A percentile compares a stretch with the other conserved stretches of the same genome.
phyloP scores from a whole-genome alignment of 805 yeast genomes.

The Komagataella phaffii region DNA sequence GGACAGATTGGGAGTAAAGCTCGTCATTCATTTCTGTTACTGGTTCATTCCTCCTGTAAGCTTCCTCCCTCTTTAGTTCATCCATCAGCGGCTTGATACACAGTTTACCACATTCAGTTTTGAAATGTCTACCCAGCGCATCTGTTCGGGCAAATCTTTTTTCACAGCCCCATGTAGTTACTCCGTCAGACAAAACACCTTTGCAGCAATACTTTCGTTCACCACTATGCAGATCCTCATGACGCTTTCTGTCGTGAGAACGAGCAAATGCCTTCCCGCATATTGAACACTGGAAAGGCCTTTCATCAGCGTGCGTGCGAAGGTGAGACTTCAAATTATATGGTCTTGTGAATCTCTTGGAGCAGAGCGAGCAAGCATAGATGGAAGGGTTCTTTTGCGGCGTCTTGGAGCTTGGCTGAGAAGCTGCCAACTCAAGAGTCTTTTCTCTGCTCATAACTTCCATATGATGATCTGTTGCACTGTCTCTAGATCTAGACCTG shows the following conservation, averaged over 20 bases:
- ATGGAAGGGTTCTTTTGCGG: constrained; percentile 62
- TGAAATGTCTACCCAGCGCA: constrained; percentile 67
- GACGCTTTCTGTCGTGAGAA: constrained; percentile 66
- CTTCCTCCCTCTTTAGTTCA: constrained; percentile 22
- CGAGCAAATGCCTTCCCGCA: constrained; percentile 80
- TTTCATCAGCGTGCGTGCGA: constrained; percentile 79
- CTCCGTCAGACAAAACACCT: constrained; percentile 46
- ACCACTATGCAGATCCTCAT: constrained; percentile 65
- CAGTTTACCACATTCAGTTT: constrained; percentile 64
- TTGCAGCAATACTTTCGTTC: constrained; percentile 63
- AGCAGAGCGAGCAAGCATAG: constrained; percentile 74
- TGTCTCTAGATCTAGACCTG: constrained; percentile 18
- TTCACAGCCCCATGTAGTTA: constrained; percentile 62
- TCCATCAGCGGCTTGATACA: constrained; percentile 59
- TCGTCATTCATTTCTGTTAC: background rate
- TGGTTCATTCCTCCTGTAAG: background rate
- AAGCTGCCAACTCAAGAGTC: constrained; percentile 53
- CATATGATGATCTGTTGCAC: constrained; percentile 13
- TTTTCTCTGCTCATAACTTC: constrained; percentile 29
- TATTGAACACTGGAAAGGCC: constrained; percentile 59
- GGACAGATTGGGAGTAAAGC: background rate
- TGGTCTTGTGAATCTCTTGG: constrained; percentile 80
- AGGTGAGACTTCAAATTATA: constrained; percentile 86
- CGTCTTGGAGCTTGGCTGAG: constrained; percentile 36
- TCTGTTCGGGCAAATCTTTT: constrained; percentile 70